Evolutionary conservation across 768 basidiomycete species (phyloP).

Genomic region (Mrakia blollopis): DNA sequence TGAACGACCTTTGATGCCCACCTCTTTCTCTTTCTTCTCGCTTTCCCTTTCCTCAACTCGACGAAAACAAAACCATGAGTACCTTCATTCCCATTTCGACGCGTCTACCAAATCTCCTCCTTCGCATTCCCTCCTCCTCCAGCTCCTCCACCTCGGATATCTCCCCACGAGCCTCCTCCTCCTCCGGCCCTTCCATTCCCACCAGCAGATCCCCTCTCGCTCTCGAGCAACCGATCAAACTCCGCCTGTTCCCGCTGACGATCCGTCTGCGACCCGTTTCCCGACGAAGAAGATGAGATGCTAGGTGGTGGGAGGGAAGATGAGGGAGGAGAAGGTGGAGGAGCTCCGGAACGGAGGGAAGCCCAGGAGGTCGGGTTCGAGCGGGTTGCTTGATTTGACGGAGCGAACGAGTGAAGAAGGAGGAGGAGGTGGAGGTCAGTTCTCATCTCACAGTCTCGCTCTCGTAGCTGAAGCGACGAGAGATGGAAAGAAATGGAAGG

Average conservation of each 20-base stretch:
- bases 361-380: slow-evolving; percentile 20
- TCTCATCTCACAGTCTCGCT: no score
- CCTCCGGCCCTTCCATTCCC: background rate
- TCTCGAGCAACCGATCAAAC: slow-evolving; percentile 18
- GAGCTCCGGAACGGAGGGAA: background rate
- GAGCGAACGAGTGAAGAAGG: no score
- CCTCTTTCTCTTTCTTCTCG: no score
- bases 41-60: background rate
- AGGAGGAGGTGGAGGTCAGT: background rate
- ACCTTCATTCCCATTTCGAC: background rate
- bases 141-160: background rate
- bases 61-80: background rate
- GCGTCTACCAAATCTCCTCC: slow-evolving; percentile 6
- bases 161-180: background rate
- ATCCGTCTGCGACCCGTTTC: background rate
- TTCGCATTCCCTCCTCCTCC: background rate
- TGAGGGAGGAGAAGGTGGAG: background rate
- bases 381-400: background rate
- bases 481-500: background rate
- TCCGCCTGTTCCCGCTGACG: slow-evolving; percentile 12
- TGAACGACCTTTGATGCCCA: no score
- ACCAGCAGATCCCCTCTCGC: background rate
- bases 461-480: background rate
- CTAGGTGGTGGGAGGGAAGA: background rate
- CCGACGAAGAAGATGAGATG: background rate